Evolutionary conservation across 768 basidiomycete species (phyloP).

Genomic region (Thelephora ganbajun): DNA sequence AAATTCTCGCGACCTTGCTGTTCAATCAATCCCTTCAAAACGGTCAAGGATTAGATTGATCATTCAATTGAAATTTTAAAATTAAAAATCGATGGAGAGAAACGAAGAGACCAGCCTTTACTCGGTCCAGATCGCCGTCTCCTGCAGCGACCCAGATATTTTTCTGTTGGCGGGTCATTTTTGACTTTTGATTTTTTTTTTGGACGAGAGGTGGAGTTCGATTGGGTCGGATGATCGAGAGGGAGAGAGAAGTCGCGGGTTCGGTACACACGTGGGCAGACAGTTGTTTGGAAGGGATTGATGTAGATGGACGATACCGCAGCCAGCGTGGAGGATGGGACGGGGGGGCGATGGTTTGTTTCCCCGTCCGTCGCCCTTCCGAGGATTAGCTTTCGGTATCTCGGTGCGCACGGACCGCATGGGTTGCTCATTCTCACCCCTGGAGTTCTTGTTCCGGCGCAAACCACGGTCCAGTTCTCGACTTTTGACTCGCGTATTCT

Average conservation of each 20-base stretch:
- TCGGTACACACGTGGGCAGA: too few species aligned
- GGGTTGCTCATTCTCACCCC: too few species aligned
- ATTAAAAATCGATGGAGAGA: neutral
- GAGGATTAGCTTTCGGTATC: neutral
- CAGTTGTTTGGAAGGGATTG: too few species aligned
- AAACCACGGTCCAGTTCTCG: too few species aligned
- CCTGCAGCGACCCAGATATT: slow-evolving; percentile 93
- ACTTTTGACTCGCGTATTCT: too few species aligned
- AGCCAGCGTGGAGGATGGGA: neutral
- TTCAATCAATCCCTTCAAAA: slow-evolving; percentile 43
- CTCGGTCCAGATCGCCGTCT: slow-evolving; percentile 76
- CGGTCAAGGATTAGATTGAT: slow-evolving; percentile 1
- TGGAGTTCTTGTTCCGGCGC: too few species aligned
- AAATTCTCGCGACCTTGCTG: slow-evolving; percentile 23
- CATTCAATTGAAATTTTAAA: neutral
- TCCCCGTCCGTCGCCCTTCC: neutral
- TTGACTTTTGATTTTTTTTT: too few species aligned
- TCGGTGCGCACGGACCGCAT: too few species aligned
- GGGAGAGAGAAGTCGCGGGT: too few species aligned
- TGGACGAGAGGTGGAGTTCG: neutral
- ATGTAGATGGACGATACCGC: too few species aligned
- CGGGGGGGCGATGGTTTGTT: neutral
- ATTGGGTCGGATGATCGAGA: neutral
- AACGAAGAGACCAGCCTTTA: slow-evolving; percentile 20
- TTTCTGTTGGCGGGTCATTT: slow-evolving; percentile 18